Evolutionary conservation across 106 monocot species (phyloP).

Genomic region (Phalaenopsis equestris): DNA sequence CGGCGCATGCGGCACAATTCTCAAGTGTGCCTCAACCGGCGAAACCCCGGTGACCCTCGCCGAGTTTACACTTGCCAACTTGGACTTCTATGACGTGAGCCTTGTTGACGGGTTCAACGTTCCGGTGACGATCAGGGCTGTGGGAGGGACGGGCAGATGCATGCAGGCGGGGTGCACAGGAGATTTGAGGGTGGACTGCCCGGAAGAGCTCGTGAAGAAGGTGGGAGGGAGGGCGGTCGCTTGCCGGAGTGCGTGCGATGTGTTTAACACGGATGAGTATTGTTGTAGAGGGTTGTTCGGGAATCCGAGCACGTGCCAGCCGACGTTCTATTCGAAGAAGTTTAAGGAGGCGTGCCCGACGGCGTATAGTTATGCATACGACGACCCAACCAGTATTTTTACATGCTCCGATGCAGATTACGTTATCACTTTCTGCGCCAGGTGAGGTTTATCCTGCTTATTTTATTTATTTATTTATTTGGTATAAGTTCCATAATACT

Average conservation of each 20-base stretch:
- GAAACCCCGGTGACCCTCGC: constrained; percentile 59
- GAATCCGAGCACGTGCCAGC: constrained; percentile 51
- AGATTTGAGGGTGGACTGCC: constrained; percentile 51
- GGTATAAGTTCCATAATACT: too few species aligned
- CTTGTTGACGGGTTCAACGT: constrained; percentile 95
- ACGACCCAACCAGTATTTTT: constrained; percentile 75
- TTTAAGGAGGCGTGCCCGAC: constrained; percentile 69
- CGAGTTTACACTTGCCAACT: constrained; percentile 66
- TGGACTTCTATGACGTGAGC: constrained; percentile 85
- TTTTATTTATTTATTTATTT: too few species aligned
- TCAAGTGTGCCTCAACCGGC: constrained; percentile 64
- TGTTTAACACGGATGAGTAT: constrained; percentile 74
- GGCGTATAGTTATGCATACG: constrained; percentile 87
- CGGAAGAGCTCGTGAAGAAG: constrained; percentile 52
- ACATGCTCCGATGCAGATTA: constrained; percentile 61
- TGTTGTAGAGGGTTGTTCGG: constrained; percentile 66
- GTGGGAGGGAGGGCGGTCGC: constrained; percentile 42
- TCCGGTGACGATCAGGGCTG: constrained; percentile 56
- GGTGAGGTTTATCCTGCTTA: constrained; percentile 14
- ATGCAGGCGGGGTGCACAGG: constrained; percentile 56
- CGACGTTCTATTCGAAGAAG: constrained; percentile 68
- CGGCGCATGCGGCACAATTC: constrained; percentile 45
- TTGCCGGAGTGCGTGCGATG: constrained; percentile 81
- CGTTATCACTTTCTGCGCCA: constrained; percentile 59
- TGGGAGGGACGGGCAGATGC: constrained; percentile 57